phyloP scores from a whole-genome alignment of 2,329 filamentous ascomycete species.

The Colletotrichum neosansevieriae region DNA sequence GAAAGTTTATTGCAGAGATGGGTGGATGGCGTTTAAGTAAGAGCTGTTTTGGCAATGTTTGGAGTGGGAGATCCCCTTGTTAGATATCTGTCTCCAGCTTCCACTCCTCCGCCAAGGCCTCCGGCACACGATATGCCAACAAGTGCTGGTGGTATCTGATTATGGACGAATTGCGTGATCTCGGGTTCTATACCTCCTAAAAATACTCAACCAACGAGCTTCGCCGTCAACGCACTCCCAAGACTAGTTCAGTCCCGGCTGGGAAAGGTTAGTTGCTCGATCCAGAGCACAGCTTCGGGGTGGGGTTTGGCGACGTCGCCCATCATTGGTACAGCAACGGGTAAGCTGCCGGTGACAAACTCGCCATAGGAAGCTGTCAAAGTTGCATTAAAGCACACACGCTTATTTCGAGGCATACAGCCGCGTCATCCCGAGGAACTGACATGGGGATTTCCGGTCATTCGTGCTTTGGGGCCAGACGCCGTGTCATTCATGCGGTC shows the following conservation, averaged over 20 bases:
- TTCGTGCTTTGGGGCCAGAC: not conserved
- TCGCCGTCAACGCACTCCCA: slow-evolving; percentile 22
- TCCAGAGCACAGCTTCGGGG: not conserved
- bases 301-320: slow-evolving; percentile 19
- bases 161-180: slow-evolving; percentile 39
- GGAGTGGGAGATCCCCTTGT: slow-evolving; percentile 3
- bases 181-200: slow-evolving; percentile 14
- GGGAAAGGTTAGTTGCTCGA: slow-evolving; percentile 8
- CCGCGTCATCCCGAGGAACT: not conserved
- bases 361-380: not conserved
- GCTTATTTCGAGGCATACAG: not conserved
- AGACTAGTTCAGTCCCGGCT: slow-evolving; percentile 11
- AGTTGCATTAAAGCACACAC: not conserved
- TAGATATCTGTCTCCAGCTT: slow-evolving; percentile 14
- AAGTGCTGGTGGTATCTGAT: slow-evolving; percentile 14
- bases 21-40: not conserved
- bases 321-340: slow-evolving; percentile 11
- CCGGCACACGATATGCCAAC: not conserved
- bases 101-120: slow-evolving; percentile 5
- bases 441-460: not conserved
- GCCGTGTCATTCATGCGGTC: not conserved
- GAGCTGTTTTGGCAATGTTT: slow-evolving; percentile 2
- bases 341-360: slow-evolving; percentile 16
- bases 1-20: not conserved
- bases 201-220: slow-evolving; percentile 20